Evolutionary conservation across 2,329 filamentous ascomycete species (phyloP), one percentile per base, ranked within the genome.

Genomic region (Microcera coccophila): DNA sequence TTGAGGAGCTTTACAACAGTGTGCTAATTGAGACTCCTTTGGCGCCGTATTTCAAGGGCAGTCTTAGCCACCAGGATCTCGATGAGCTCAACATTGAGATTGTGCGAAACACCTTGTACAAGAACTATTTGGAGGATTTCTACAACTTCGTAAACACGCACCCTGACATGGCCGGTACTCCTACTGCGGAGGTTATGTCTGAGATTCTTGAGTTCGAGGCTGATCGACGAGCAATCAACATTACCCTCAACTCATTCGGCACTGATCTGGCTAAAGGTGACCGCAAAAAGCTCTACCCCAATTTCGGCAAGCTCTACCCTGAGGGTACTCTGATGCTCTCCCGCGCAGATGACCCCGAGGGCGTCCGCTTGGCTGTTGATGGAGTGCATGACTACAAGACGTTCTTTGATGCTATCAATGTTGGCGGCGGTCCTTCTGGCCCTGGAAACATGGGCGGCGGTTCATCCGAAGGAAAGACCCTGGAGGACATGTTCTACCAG

Each of bases 21-120:
- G 93, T 98, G 15, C 73, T 98, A 54, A 90, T 98, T 55, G 93
- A 98, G 73, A 98, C 93, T 3, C 93, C 93, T 4, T 76, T 98
- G 36, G 93, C 93, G 12, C 84, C 89, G 8, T 98, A 95, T 72
- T 98, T 98, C 80, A 97, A 98, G 73, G 89, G 90, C 57, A 95
- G 87, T 55, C 77, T 98, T 48, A 94, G 86, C 70, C 90, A 96
- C 67, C 90, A 96, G 66, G 93, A 98, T 64, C 78, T 98, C 38
- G 93, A 98, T 69, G 94, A 98, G 74, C 76, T 98, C 61, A 98
- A 98, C 72, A 98, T 98, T 59, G 93, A 98, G 72, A 98, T 98
- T 67, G 87, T 98, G 45, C 85, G 94, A 52, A 98, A 98, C 70
- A 98, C 90, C 1, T 76, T 98, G 26, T 98, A 97, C 77, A 98